phyloP scores from a whole-genome alignment of 2,329 filamentous ascomycete genomes.

The Alternaria consortialis region DNA sequence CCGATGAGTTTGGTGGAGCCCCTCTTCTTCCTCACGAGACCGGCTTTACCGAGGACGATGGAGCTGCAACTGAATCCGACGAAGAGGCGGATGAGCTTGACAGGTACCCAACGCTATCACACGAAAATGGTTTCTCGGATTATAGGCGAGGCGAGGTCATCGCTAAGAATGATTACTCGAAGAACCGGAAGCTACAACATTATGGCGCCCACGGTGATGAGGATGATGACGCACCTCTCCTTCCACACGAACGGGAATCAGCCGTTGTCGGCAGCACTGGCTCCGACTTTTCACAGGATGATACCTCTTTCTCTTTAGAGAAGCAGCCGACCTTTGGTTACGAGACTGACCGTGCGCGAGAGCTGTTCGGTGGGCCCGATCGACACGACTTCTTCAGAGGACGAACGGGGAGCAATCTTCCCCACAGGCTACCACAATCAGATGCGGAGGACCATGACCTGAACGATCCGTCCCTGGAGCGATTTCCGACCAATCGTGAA shows the following conservation, averaged over 20 bases:
- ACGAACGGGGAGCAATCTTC: constrained; percentile 34
- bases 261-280: constrained; percentile 21
- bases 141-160: constrained; percentile 21
- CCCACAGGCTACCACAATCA: constrained; percentile 38
- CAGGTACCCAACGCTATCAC: constrained; percentile 47
- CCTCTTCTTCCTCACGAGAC: constrained; percentile 37
- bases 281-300: constrained; percentile 25
- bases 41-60: constrained; percentile 13
- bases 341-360: constrained; percentile 17
- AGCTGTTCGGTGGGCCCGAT: constrained; percentile 18
- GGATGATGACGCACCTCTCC: constrained; percentile 27
- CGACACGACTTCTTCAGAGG: constrained; percentile 29
- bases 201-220: constrained; percentile 18
- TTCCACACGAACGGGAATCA: constrained; percentile 35
- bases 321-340: constrained; percentile 21
- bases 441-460: constrained; percentile 42
- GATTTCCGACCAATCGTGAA: constrained; percentile 40
- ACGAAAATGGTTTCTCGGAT: constrained; percentile 44
- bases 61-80: constrained; percentile 17
- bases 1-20: constrained; percentile 16
- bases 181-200: constrained; percentile 21
- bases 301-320: constrained; percentile 11
- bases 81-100: constrained; percentile 35
- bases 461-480: constrained; percentile 38
- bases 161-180: constrained; percentile 27